Percentiles rank a stretch among this genome's conserved stretches.
These are phyloP conservation scores for Cyclospora cayetanensis DNA, from an alignment of 169 alveolate genomes.

Conservation along the genomic window DNA sequence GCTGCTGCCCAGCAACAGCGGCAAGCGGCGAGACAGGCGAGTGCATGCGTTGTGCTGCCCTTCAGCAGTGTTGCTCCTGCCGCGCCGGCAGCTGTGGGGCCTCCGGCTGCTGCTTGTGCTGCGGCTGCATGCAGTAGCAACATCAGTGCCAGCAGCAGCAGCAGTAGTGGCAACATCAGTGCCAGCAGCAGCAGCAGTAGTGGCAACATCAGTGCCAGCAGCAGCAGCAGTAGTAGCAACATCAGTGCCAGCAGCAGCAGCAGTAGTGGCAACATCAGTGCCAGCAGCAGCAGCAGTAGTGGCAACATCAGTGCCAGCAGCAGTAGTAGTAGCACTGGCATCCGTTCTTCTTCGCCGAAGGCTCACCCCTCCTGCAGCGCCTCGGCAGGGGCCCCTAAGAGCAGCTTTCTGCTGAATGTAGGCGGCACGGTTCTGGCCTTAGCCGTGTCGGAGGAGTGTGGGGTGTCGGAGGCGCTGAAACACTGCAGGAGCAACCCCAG, in stretches of 20 bases:
- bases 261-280: background rate
- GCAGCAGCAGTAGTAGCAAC: background rate
- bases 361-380: too few species aligned
- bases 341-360: too few species aligned
- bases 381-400: background rate
- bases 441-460: background rate
- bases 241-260: slow-evolving; percentile 33
- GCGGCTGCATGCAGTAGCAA: background rate
- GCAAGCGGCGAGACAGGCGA: background rate
- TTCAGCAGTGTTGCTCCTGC: background rate
- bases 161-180: background rate
- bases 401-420: background rate
- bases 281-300: background rate
- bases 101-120: background rate
- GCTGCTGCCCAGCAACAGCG: background rate
- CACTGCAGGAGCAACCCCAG: too few species aligned
- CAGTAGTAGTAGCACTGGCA: background rate
- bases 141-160: background rate
- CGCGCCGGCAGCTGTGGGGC: too few species aligned
- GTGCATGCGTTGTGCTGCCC: background rate
- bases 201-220: background rate
- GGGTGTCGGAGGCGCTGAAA: background rate
- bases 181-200: background rate
- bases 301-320: background rate
- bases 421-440: background rate